Evolutionary conservation across 768 basidiomycete species (phyloP), one percentile per base, ranked within the genome.

Genomic region (Strobilomyces confusus): DNA sequence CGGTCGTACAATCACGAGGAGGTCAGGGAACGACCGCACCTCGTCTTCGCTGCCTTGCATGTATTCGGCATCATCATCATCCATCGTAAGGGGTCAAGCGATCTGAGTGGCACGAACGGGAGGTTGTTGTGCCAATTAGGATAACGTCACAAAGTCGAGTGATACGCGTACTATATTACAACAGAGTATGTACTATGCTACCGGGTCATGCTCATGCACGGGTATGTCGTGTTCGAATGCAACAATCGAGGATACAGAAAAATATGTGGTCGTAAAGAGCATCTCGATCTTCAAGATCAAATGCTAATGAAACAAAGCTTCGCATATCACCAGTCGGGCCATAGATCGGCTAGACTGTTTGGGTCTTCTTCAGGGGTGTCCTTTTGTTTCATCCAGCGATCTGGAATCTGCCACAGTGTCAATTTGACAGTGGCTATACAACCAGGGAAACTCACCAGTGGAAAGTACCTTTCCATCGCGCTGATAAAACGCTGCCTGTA

Each of bases 51-150:
- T 86, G 47, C 86, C 89, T 72, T 90, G 88, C 89, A 93, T 92
- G 63, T 93, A 93, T 72, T 92, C 91, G 63, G 92, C 92, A 74
- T 93, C 91, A 69, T 93, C 91, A 58, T 93, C 91, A 74, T 93
- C 91, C 91, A 93, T 93, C 13, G 48, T 52, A 19, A 46, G 43
- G 38, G 36, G 32, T 58, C 25, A 17, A 62, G 32, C 12, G 36
- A 32, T 9, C 23, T 33, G 46, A 38, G 15, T 55, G 60, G 51
- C 40, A 29, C 34, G 17, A 50, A 49, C 15, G 38, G 23, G 33
- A 22, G 38, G 19, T 40, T 22, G 30, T 33, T 8, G 30, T 33
- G 20, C 32, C 7, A n/a, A 45, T 45, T 45, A 42, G 38, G 38
- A 19, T 30, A n/a, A n/a, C 37, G 50, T 50, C 56, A 62, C 52